A percentile compares a stretch with the other conserved stretches of the same genome.
phyloP scores from a whole-genome alignment of 768 basidiomycete genomes.

The Lepiota venenata region DNA sequence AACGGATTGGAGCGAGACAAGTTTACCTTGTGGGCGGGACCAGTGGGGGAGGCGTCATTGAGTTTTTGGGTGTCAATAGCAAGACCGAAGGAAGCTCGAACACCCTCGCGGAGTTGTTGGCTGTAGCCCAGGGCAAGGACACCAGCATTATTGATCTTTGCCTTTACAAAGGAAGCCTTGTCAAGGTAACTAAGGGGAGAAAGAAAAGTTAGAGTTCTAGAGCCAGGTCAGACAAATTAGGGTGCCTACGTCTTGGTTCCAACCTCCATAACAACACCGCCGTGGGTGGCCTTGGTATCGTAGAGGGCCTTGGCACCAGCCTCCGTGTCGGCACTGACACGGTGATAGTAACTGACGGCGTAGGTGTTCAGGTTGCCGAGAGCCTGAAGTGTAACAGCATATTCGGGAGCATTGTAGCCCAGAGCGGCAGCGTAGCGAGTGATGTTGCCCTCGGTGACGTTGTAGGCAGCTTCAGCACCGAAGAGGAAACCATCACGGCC shows the following conservation, averaged over 20 bases:
- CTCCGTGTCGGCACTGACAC: constrained; percentile 86
- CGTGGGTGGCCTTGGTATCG: constrained; percentile 86
- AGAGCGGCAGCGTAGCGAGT: constrained; percentile 89
- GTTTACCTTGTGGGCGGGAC: constrained; percentile 74
- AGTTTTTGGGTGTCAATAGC: constrained; percentile 93
- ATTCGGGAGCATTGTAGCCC: constrained; percentile 96
- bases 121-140: constrained; percentile 89
- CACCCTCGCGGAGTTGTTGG: constrained; percentile 90
- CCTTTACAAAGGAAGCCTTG: constrained; percentile 89
- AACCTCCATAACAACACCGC: constrained; percentile 88
- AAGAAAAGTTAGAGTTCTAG: not conserved
- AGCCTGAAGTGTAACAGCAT: constrained; percentile 91
- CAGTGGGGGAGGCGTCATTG: constrained; percentile 63
- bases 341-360: constrained; percentile 98
- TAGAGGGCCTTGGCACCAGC: constrained; percentile 96
- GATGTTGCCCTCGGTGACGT: constrained; percentile 90
- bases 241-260: constrained; percentile 86
- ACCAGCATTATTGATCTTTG: constrained; percentile 98
- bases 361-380: constrained; percentile 93
- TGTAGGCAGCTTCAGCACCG: constrained; percentile 95
- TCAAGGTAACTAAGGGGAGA: constrained; percentile 64
- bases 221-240: not conserved
- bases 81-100: constrained; percentile 91
- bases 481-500: constrained; percentile 97
- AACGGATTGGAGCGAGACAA: not conserved